These are phyloP conservation scores for Cryptococcus sp. DNA, from an alignment of 1,284 basidiomycete species.

Conservation along the genomic window DNA sequence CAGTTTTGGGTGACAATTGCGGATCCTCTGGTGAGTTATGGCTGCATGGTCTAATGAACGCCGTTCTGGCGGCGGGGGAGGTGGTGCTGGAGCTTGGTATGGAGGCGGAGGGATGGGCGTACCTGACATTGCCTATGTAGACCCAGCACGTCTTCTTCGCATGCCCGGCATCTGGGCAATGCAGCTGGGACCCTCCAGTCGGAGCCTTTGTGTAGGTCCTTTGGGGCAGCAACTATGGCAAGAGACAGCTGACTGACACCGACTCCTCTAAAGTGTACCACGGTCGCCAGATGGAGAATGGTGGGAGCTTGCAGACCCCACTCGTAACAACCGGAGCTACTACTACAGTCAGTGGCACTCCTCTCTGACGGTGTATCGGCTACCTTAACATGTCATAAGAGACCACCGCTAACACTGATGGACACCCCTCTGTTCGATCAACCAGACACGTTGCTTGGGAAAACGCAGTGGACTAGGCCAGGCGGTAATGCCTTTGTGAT, in stretches of 20 bases:
- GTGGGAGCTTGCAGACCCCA: conserved; percentile 87
- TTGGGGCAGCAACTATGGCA: conserved; percentile 48
- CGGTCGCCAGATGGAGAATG: conserved; percentile 82
- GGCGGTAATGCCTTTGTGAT: conserved; percentile 70
- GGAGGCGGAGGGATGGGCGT: background rate
- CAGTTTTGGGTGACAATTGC: conserved; percentile 50
- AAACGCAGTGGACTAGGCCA: conserved; percentile 86
- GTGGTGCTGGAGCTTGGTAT: background rate
- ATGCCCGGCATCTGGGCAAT: conserved; percentile 73
- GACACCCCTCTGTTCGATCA: background rate
- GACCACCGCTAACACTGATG: background rate
- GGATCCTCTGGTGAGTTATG: conserved; percentile 41
- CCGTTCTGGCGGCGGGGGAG: background rate
- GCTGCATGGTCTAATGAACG: background rate
- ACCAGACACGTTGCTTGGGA: conserved; percentile 66
- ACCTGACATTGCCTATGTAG: conserved; percentile 50
- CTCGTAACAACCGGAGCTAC: conserved; percentile 73
- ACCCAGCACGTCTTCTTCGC: conserved; percentile 82
- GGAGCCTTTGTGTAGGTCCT: conserved; percentile 70
- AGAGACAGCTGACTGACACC: background rate
- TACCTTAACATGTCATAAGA: background rate
- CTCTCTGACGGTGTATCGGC: background rate
- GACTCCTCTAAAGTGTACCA: conserved; percentile 58
- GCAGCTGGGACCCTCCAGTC: conserved; percentile 87
- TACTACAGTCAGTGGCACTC: conserved; percentile 65